Percentiles rank a stretch among this genome's conserved stretches.
Evolutionary conservation across 352 stramenopile genomes (phyloP).

Genomic region (Peronospora belbahrii): DNA sequence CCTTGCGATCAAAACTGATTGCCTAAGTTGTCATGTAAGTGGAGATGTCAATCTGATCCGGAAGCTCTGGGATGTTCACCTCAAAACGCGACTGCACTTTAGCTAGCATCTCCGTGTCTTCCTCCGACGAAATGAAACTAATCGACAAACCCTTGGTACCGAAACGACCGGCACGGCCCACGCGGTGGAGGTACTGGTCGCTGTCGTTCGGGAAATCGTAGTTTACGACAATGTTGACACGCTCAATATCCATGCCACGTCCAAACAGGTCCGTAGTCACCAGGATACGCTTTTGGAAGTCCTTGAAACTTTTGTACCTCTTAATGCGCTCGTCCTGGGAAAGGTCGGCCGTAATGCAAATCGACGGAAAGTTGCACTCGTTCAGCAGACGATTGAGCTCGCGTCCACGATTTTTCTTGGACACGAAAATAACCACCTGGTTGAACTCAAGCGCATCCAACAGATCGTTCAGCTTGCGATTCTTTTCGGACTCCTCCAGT

Average conservation of each 20-base stretch:
- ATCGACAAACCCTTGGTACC: slow-evolving; percentile 99
- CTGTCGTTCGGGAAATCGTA: slow-evolving; percentile 99
- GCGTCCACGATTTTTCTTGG: slow-evolving; percentile 94
- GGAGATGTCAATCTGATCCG: slow-evolving; percentile 98
- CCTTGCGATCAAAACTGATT: slow-evolving; percentile 13
- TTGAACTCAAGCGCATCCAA: slow-evolving; percentile 99
- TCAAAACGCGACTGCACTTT: slow-evolving; percentile 99
- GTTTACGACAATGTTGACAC: slow-evolving; percentile 99
- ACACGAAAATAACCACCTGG: slow-evolving; percentile 98
- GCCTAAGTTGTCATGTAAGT: slow-evolving; percentile 94
- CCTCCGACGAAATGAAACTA: slow-evolving; percentile 97
- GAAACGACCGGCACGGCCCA: slow-evolving; percentile 98
- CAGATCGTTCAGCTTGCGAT: slow-evolving; percentile 99
- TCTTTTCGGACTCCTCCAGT: slow-evolving; percentile 98
- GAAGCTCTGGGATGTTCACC: slow-evolving; percentile 98
- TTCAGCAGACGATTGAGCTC: slow-evolving; percentile 97
- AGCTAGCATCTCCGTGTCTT: slow-evolving; percentile 96
- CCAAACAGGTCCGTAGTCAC: slow-evolving; percentile 99
- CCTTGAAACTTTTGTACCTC: slow-evolving; percentile 99
- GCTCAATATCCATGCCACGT: slow-evolving; percentile 99
- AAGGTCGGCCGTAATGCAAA: slow-evolving; percentile 98
- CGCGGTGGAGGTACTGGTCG: slow-evolving; percentile 99
- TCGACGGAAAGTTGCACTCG: slow-evolving; percentile 99
- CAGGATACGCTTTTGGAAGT: slow-evolving; percentile 99
- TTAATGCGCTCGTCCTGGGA: slow-evolving; percentile 97